phyloP scores from a whole-genome alignment of 225 moss, liverwort and hornwort genomes.

The Thuidium tamariscinum region DNA sequence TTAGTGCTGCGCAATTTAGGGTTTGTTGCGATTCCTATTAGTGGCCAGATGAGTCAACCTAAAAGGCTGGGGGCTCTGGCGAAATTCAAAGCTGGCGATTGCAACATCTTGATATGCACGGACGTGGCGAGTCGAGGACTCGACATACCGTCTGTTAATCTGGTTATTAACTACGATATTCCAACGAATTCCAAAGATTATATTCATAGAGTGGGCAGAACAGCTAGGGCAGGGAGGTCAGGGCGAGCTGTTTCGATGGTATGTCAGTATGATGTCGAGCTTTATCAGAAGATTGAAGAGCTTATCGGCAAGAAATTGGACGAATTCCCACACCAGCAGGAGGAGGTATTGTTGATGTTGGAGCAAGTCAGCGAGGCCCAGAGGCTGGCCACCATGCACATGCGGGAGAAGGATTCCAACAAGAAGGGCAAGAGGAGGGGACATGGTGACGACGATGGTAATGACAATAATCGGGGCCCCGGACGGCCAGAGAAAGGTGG shows the following conservation, averaged over 20 bases:
- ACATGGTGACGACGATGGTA: slow-evolving; percentile 24
- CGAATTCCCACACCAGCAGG: slow-evolving; percentile 42
- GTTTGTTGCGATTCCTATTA: slow-evolving; percentile 81
- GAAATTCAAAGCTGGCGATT: slow-evolving; percentile 91
- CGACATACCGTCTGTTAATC: slow-evolving; percentile 76
- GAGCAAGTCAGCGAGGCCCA: slow-evolving; percentile 79
- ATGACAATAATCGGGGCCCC: slow-evolving; percentile 16
- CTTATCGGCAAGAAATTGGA: slow-evolving; percentile 75
- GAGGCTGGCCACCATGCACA: slow-evolving; percentile 57
- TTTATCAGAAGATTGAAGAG: slow-evolving; percentile 85
- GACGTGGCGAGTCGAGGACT: slow-evolving; percentile 96
- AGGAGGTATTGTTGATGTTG: slow-evolving; percentile 65
- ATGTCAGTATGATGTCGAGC: slow-evolving; percentile 89
- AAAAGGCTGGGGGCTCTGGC: slow-evolving; percentile 75
- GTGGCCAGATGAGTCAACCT: slow-evolving; percentile 97
- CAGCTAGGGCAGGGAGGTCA: slow-evolving; percentile 77
- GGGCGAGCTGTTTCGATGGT: slow-evolving; percentile 83
- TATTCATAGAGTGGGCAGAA: slow-evolving; percentile 90
- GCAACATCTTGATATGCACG: slow-evolving; percentile 81
- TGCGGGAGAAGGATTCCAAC: slow-evolving; percentile 67
- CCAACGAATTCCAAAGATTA: slow-evolving; percentile 92
- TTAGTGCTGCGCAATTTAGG: slow-evolving; percentile 72
- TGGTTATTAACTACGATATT: slow-evolving; percentile 84
- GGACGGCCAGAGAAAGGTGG: slow-evolving; percentile 28
- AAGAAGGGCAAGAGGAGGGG: slow-evolving; percentile 61